Evolutionary conservation across 345 rosid species (phyloP), one percentile per base, ranked within the genome.

Genomic region (Rhizophora apiculata): DNA sequence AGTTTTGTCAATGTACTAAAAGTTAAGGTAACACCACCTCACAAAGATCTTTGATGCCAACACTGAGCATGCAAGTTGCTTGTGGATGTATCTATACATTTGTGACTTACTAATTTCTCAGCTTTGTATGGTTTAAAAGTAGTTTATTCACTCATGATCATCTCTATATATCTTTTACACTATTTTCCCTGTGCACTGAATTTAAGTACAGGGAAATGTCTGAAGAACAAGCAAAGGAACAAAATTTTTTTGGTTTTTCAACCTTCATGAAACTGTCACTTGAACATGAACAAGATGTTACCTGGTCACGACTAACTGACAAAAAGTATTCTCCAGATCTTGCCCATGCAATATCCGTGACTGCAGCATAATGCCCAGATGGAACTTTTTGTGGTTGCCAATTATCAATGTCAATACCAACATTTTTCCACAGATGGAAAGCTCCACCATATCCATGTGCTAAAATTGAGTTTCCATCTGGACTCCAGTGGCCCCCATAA

Each of bases 371-470:
- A 74, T 95, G 98, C 63, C 99, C 97, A 22, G 97, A 87, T 3
- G 96, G 96, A 59, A 90, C 93, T 67, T 86, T 84, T 78, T 87
- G 94, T 63, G 94, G 94, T 81, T 85, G 87, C 98, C 99, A 95
- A 69, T 88, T 71, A 81, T 88, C 99, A 69, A 69, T 58, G 63
- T 80, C 76, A 60, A 75, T 36, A 37, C 96, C 89, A 57, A 92
- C 71, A 78, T 88, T 92, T 83, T 75, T 89, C 96, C 99, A 90
- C 65, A 85, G 81, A 81, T 95, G 92, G 76, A 90, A 95, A 27
- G 94, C 81, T 69, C 98, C 99, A 13, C 99, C 99, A 62, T 88
- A 92, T 73, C 96, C 96, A 85, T 95, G 92, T 49, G 98, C 99
- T 62, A 90, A 78, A 75, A 95, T 86, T 20, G 94, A 84, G 21